Base-by-base conservation (phyloP, 768 basidiomycete genomes). In the Botryobasidium botryosum region DNA sequence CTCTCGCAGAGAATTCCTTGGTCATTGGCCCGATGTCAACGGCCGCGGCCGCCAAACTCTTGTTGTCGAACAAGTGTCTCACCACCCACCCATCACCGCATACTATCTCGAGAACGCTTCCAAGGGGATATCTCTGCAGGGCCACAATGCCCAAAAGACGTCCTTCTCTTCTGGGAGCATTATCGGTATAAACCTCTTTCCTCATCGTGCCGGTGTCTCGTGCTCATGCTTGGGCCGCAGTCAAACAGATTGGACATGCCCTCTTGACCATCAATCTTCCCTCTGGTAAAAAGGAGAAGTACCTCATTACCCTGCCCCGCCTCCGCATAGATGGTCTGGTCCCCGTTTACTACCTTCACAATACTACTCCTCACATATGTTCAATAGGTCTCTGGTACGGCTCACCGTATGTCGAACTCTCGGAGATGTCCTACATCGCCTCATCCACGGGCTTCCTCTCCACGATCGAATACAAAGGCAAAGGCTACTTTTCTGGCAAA, bases 161-260 rank as follows among this genome's bases (percentile, higher is more conserved):
- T 77, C 74, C 45, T 96, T 97, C 66, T 82, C 77, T 46, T 74
- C 80, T 10, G 62, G 67, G 6, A 57, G 62, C 35, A 68, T 71
- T 54, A 58, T 64, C 48, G 63, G 62, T 62, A 20, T 8, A 27
- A 26, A 15, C 10, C 21, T 42, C 23, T 13, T 25, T 42, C 15
- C 13, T 42, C 28, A 27, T 33, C 31, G 10, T 8, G 31, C 31
- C 17, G 8, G 17, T 8, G 10, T 8, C 31, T 8, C 31, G 31
- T 8, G 17, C 31, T 8, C 17, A 17, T 8, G 31, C 8, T 33
- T 17, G 10, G 17, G 31, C 31, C 10, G 13, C 75, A 61, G 92
- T 99, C 43, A 88, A 84, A 62, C 92, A 99, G 61, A 81, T 92
- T 52, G 92, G 92, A 1, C 92, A 97, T 56, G 92, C 90, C 1